These are phyloP conservation scores for Ceratobasidium sp. DNA, from an alignment of 1,284 basidiomycete genomes.

Conservation along the genomic window DNA sequence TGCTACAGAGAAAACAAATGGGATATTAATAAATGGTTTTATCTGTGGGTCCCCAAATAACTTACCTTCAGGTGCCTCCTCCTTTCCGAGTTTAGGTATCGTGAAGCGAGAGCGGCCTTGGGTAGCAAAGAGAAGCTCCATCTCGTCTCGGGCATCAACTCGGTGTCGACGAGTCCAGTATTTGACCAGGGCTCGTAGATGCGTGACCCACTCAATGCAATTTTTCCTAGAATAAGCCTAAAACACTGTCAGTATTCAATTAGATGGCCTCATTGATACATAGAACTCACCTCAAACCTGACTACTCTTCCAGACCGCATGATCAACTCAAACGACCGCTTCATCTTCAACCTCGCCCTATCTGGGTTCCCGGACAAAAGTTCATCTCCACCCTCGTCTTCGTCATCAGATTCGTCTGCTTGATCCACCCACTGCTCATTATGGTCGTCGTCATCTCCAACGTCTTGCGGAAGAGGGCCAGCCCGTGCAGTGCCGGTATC, in stretches of 20 bases:
- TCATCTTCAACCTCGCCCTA: constrained; percentile 64
- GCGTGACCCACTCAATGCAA: constrained; percentile 81
- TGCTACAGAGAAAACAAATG: too few relatives aligned
- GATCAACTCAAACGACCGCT: constrained; percentile 80
- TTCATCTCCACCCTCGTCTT: constrained; percentile 75
- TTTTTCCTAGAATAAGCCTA: constrained; percentile 56
- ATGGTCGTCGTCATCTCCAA: constrained; percentile 49
- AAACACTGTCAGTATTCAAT: constrained; percentile 57
- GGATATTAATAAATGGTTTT: too few relatives aligned
- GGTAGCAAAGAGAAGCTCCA: constrained; percentile 72
- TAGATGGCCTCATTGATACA: constrained; percentile 49
- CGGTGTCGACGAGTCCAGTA: constrained; percentile 82
- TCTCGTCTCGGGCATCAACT: constrained; percentile 77
- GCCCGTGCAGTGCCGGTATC: constrained; percentile 17
- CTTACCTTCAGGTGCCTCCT: constrained; percentile 33
- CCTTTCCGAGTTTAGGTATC: constrained; percentile 56
- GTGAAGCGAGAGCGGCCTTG: constrained; percentile 60
- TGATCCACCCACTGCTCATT: constrained; percentile 56
- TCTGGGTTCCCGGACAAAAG: constrained; percentile 60
- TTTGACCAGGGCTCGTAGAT: constrained; percentile 69
- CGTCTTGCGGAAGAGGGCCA: constrained; percentile 16
- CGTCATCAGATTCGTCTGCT: constrained; percentile 64
- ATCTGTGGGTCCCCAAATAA: neutral
- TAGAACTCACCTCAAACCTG: constrained; percentile 72
- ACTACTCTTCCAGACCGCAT: constrained; percentile 74